phyloP scores from a whole-genome alignment of 768 basidiomycete genomes.

The Russula virescens region DNA sequence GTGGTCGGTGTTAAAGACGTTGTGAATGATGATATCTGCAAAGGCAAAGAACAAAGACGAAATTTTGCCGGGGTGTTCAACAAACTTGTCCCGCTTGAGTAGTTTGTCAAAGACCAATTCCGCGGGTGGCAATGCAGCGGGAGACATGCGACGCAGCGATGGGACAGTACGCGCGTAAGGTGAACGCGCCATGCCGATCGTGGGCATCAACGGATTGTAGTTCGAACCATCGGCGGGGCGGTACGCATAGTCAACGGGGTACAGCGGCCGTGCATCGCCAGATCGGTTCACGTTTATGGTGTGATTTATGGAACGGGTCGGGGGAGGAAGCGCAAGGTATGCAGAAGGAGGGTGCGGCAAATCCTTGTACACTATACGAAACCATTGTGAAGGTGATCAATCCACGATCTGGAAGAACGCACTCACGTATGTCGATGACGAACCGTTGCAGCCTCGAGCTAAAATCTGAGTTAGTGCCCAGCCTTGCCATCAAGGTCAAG shows the following conservation, averaged over 20 bases:
- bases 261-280: not conserved
- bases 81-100: slow-evolving; percentile 37
- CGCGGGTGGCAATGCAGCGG: slow-evolving; percentile 53
- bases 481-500: slow-evolving; percentile 21
- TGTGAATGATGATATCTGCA: slow-evolving; percentile 70
- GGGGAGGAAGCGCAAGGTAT: slow-evolving; percentile 18
- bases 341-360: slow-evolving; percentile 23
- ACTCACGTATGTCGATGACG: slow-evolving; percentile 20
- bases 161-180: slow-evolving; percentile 58
- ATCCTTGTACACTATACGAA: slow-evolving; percentile 23
- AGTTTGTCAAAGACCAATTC: slow-evolving; percentile 68
- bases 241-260: slow-evolving; percentile 18
- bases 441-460: slow-evolving; percentile 10
- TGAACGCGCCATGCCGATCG: slow-evolving; percentile 33
- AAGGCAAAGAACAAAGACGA: slow-evolving; percentile 75
- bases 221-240: slow-evolving; percentile 34
- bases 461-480: slow-evolving; percentile 2
- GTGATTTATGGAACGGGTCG: not conserved
- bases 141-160: slow-evolving; percentile 38
- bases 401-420: not conserved
- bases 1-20: slow-evolving; percentile 55
- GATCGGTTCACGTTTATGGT: not conserved
- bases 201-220: slow-evolving; percentile 33
- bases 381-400: not conserved
- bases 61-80: slow-evolving; percentile 44